Evolutionary conservation across 2,329 filamentous ascomycete genomes (phyloP).

Genomic region (Fusarium sp.): DNA sequence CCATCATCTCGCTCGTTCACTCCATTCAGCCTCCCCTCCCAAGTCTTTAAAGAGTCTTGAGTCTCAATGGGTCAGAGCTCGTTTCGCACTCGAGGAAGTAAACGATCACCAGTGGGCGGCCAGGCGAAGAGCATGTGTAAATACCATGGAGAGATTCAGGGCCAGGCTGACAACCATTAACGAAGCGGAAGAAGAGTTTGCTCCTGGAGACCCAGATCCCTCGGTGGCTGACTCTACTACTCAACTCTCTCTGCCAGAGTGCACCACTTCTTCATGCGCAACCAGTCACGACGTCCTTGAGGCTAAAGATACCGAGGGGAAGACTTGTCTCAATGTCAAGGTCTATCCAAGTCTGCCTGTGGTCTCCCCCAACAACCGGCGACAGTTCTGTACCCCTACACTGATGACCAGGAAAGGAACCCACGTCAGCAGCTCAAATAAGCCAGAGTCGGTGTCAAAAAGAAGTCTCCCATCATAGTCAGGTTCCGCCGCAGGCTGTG

Average conservation of each 20-base stretch:
- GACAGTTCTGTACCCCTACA: neutral
- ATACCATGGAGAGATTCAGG: neutral
- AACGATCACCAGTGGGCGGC: neutral
- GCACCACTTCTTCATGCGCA: neutral
- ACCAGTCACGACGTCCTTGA: too few relatives aligned
- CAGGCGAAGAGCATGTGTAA: neutral
- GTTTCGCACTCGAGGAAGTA: neutral
- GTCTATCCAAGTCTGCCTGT: neutral
- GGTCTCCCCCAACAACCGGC: neutral
- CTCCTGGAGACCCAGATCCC: neutral
- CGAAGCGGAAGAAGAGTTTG: neutral
- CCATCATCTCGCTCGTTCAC: neutral
- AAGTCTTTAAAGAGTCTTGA: neutral
- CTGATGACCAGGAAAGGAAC: neutral
- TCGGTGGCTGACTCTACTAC: too few relatives aligned
- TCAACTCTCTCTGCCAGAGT: neutral
- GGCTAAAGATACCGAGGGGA: too few relatives aligned
- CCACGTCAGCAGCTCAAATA: neutral
- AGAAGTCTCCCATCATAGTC: neutral
- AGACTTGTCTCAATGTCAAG: neutral
- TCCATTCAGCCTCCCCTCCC: neutral
- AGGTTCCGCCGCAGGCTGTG: neutral
- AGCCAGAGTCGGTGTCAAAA: neutral
- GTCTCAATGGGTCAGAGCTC: neutral
- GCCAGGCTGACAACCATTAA: neutral